Base-by-base conservation (phyloP, 192 early-diverging fungal genomes). In the Backusella circina region DNA sequence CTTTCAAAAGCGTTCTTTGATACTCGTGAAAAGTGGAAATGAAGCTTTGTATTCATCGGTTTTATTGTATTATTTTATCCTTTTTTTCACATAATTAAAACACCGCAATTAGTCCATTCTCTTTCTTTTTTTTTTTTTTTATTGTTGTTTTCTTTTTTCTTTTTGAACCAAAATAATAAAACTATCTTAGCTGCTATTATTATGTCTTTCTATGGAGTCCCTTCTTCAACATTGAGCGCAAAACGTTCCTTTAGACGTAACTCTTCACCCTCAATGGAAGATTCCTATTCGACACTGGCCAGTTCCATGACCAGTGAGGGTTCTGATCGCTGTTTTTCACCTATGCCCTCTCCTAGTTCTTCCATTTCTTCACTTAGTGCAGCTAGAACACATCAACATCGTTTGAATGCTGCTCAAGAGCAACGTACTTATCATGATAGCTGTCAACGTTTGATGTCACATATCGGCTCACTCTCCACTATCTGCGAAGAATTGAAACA, bases 391-490 rank as follows among this genome's bases (percentile, higher is more conserved):
- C 82, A 78, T 37, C 82, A 79, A 23, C 73, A 77, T 28, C 41
- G 77, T 32, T 23, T 83, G 16, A 74, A 77, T 65, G 78, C 78
- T 35, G 78, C 75, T 30, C 88, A 91, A 64, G 89, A 87, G 54
- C 87, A 94, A 75, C 90, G 87, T 30, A 77, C 89, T 54, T 97
- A 92, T 84, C 88, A 90, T 1, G 90, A 94, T 75, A 93, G 91
- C 75, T 90, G 92, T 77, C 88, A 86, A 33, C 84, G 87, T 28
- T 85, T 97, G 64, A 88, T 91, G 65, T 85, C 80, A 15, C 84
- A 93, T 78, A 90, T 97, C 67, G 71, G 80, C 23, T 84, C 81
- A 77, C 92, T 94, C 26, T 87, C 85, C 72, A 39, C 80, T 16
- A 72, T 95, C 32, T 86, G 95, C 67, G 82, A 86, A 8, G 93